Conservation (phyloP, 2,329 filamentous ascomycete genomes). For the Fusarium xylarioides region DNA sequence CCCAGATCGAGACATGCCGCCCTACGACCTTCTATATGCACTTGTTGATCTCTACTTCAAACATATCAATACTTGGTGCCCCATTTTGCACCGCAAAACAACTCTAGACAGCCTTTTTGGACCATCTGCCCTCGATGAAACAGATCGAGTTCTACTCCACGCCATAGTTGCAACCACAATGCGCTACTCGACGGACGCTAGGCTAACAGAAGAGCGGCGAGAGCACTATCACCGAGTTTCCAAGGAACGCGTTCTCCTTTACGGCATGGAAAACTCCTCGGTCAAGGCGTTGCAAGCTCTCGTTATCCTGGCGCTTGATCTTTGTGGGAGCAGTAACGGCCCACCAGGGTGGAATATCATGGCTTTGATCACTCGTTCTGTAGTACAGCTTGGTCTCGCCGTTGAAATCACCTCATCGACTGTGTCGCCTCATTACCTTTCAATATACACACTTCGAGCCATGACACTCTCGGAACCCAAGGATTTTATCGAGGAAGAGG, state of each 20-base stretch:
- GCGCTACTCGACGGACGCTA: constrained; percentile 80
- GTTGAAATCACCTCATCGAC: constrained; percentile 84
- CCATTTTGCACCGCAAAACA: constrained; percentile 85
- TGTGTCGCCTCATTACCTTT: constrained; percentile 80
- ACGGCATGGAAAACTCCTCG: constrained; percentile 88
- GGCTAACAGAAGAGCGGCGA: constrained; percentile 77
- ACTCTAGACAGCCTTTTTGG: constrained; percentile 87
- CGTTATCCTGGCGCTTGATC: constrained; percentile 85
- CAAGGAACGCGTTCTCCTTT: constrained; percentile 86
- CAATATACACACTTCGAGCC: constrained; percentile 88
- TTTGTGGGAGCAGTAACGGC: constrained; percentile 87
- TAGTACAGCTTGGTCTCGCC: constrained; percentile 86
- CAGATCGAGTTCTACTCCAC: constrained; percentile 83
- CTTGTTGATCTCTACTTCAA: constrained; percentile 82
- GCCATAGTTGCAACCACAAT: constrained; percentile 90
- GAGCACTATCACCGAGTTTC: constrained; percentile 81
- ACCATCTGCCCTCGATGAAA: constrained; percentile 77
- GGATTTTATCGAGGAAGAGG: constrained; percentile 91
- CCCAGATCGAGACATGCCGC: constrained; percentile 73
- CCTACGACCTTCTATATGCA: constrained; percentile 77
- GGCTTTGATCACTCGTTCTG: constrained; percentile 86
- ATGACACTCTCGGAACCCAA: constrained; percentile 85
- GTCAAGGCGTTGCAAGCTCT: constrained; percentile 88
- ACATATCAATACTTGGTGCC: constrained; percentile 85
- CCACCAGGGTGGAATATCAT: constrained; percentile 93